phyloP scores from a whole-genome alignment of 2,329 filamentous ascomycete genomes.

The Paracoccidioides brasiliensis region DNA sequence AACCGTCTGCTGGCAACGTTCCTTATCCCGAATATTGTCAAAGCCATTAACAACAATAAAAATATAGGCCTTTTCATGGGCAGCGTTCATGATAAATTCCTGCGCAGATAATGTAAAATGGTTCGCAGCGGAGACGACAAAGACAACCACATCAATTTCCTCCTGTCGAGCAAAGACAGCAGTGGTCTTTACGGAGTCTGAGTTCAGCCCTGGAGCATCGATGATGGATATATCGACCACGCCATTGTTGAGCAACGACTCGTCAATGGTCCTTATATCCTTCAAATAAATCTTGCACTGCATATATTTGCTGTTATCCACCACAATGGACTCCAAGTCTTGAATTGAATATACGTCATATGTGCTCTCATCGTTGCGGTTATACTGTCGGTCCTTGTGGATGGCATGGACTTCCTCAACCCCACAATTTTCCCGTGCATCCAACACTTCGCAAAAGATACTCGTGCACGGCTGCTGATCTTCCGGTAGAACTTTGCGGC shows the following conservation, averaged over 20 bases:
- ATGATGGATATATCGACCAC: constrained; percentile 97
- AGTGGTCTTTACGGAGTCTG: constrained; percentile 91
- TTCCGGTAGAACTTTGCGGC: constrained; percentile 84
- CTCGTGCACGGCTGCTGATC: constrained; percentile 97
- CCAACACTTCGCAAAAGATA: constrained; percentile 95
- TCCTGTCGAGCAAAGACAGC: constrained; percentile 94
- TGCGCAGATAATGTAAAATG: constrained; percentile 97
- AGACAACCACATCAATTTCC: constrained; percentile 97
- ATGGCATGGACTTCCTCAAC: constrained; percentile 94
- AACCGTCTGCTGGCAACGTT: constrained; percentile 83
- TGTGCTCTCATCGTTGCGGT: constrained; percentile 83
- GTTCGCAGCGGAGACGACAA: constrained; percentile 93
- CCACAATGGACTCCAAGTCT: constrained; percentile 77
- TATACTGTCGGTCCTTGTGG: constrained; percentile 65
- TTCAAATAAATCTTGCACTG: constrained; percentile 97
- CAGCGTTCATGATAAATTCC: constrained; percentile 92
- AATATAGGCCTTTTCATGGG: constrained; percentile 93
- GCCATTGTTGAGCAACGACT: constrained; percentile 91
- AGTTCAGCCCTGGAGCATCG: constrained; percentile 89
- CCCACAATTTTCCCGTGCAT: constrained; percentile 78
- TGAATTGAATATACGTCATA: constrained; percentile 73
- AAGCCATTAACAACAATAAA: constrained; percentile 99
- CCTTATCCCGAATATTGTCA: constrained; percentile 84
- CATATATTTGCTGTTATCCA: constrained; percentile 75
- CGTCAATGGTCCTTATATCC: constrained; percentile 76